phyloP scores from a whole-genome alignment of 192 early-diverging fungal genomes.

The Rhizophagus sp. region DNA sequence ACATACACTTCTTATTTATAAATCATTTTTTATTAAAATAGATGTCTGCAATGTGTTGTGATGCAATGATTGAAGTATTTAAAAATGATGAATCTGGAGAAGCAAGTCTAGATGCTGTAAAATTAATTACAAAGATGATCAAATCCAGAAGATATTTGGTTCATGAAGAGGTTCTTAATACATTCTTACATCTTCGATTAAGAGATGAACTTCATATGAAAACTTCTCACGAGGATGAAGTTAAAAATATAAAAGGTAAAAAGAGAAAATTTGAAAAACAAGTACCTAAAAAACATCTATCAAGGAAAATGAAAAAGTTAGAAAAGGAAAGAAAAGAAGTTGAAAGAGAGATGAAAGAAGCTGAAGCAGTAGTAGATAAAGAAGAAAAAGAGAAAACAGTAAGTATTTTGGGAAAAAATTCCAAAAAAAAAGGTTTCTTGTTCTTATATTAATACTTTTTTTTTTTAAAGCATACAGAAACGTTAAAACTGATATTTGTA shows the following conservation, averaged over 20 bases:
- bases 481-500: slow-evolving; percentile 90
- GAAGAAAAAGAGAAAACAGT: slow-evolving; percentile 78
- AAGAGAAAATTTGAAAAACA: slow-evolving; percentile 51
- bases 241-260: slow-evolving; percentile 43
- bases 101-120: slow-evolving; percentile 82
- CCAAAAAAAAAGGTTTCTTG: neutral
- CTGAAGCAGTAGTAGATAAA: slow-evolving; percentile 82
- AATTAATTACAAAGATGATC: slow-evolving; percentile 81
- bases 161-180: slow-evolving; percentile 68
- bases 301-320: slow-evolving; percentile 73
- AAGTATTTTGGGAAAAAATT: slow-evolving; percentile 20
- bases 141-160: slow-evolving; percentile 78
- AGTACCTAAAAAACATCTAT: slow-evolving; percentile 50
- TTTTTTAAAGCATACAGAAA: slow-evolving; percentile 79
- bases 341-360: slow-evolving; percentile 83
- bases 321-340: slow-evolving; percentile 71
- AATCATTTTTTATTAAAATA: slow-evolving; percentile 34
- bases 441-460: neutral
- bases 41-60: slow-evolving; percentile 70
- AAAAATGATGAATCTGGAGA: slow-evolving; percentile 84
- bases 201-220: slow-evolving; percentile 73
- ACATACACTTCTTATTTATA: neutral
- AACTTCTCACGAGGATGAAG: slow-evolving; percentile 47
- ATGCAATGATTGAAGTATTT: slow-evolving; percentile 80
- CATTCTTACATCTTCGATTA: slow-evolving; percentile 81